Evolutionary conservation across 371 early-diverging fungal species (phyloP), one percentile per base, ranked within the genome.

Genomic region (Conidiobolus incongruus): DNA sequence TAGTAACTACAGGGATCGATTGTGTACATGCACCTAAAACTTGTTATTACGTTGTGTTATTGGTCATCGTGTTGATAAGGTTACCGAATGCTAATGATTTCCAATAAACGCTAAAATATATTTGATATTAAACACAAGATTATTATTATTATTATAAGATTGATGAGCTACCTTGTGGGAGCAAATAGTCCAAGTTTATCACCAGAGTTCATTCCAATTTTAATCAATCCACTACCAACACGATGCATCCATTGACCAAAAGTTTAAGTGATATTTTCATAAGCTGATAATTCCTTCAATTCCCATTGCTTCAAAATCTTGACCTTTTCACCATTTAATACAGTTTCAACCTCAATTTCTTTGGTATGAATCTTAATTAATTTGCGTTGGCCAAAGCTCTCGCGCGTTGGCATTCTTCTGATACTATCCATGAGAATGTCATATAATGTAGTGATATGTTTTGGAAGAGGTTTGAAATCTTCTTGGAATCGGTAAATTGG

Each of bases 291-390:
- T 61, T 84, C 72, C 52, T 66, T 68, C 53, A 62, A 82, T 41
- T 73, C 73, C 85, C 85, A 88, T 19, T 52, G 68, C 53, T 85
- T 85, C 42, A 45, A 70, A 50, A 80, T 76, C 45, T 57, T 71
- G 19, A 51, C 62, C 45, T 71, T 68, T 20, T 60, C 65, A 32
- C 70, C 79, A 40, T 63, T 57, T 24, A 72, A 65, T 15, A 61
- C 54, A 51, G 77, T 78, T 29, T 59, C 64, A 38, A 86, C 60
- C 38, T 75, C 66, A 61, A 82, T 83, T 39, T 73, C 67, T 53
- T 87, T 83, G 40, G 73, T 70, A 40, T 77, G 47, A 35, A 68
- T 61, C 20, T 66, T 54, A 35, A 73, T 61, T 41, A 81, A 37
- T 35, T 60, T 53, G 38, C 89, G 76, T 35, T 64, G 63, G 23